A percentile compares a stretch with the other conserved stretches of the same genome.
Evolutionary conservation across 805 yeast species (phyloP).

Genomic region (Lipomyces japonicus): DNA sequence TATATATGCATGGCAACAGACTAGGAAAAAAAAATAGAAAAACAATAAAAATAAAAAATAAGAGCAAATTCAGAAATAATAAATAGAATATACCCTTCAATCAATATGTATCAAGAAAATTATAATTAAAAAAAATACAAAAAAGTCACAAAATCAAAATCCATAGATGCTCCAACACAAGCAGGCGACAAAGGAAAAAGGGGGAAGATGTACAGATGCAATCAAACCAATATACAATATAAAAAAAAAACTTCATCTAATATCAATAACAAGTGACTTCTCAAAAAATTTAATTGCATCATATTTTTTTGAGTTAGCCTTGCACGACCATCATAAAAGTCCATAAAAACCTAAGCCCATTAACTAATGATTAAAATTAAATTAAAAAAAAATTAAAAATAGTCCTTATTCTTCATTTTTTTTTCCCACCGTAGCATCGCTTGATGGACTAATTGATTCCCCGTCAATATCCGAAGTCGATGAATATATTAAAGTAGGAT

Average conservation of each 20-base stretch:
- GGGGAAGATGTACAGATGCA: neutral
- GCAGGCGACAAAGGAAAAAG: slow-evolving; percentile 1
- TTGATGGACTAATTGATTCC: slow-evolving; percentile 14
- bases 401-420: neutral
- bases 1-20: too few relatives aligned
- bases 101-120: neutral
- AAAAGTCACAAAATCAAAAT: neutral
- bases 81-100: slow-evolving; percentile 2
- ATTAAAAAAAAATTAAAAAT: neutral
- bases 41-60: neutral
- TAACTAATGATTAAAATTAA: neutral
- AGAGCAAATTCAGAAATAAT: slow-evolving; percentile 1
- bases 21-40: neutral
- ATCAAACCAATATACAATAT: slow-evolving; percentile 2
- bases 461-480: slow-evolving; percentile 9
- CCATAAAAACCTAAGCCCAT: neutral
- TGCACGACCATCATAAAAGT: neutral
- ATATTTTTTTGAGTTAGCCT: neutral
- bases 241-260: neutral
- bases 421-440: neutral
- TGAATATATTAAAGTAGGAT: too few relatives aligned
- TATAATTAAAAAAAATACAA: neutral
- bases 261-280: neutral
- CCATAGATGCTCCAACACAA: neutral
- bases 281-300: neutral